Percentiles rank a stretch among this genome's conserved stretches.
phyloP scores from a whole-genome alignment of 192 early-diverging fungal genomes.

The Backusella psychrophila region DNA sequence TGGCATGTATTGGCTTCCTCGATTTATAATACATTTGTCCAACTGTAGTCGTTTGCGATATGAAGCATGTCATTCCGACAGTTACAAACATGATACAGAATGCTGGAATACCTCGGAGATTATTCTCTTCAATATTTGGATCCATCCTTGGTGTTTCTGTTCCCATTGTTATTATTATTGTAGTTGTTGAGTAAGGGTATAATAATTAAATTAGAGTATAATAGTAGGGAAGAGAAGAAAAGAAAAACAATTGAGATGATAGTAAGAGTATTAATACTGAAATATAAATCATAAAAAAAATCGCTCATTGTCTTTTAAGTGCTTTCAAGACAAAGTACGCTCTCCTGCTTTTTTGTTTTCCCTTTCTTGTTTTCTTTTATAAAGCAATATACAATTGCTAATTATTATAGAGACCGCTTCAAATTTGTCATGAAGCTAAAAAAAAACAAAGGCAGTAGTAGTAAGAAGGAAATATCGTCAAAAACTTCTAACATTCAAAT shows the following conservation, averaged over 20 bases:
- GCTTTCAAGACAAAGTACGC: not conserved
- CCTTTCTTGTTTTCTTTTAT: not conserved
- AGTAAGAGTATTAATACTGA: not conserved
- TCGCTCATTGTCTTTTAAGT: not conserved
- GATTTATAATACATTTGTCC: conserved; percentile 15
- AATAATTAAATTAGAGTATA: not conserved
- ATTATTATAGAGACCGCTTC: not conserved
- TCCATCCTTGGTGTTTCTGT: not conserved
- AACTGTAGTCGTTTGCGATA: conserved; percentile 22
- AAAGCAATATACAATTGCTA: not conserved
- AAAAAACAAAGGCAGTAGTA: not conserved
- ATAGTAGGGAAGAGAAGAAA: not conserved
- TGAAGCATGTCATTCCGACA: conserved; percentile 27
- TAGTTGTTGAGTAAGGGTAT: not conserved
- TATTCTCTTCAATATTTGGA: not conserved
- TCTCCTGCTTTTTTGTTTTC: not conserved
- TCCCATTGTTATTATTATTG: not conserved
- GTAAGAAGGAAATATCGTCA: not conserved
- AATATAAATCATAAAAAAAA: not conserved
- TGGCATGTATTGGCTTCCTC: conserved; percentile 21
- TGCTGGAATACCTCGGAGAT: not conserved
- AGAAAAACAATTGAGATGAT: not conserved
- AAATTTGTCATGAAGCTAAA: not conserved
- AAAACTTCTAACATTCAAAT: not conserved
- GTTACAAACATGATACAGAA: conserved; percentile 37